A percentile compares a stretch with the other conserved stretches of the same genome.
Conservation (phyloP, 805 yeast genomes). For the Zygoascus biomembranicola region DNA sequence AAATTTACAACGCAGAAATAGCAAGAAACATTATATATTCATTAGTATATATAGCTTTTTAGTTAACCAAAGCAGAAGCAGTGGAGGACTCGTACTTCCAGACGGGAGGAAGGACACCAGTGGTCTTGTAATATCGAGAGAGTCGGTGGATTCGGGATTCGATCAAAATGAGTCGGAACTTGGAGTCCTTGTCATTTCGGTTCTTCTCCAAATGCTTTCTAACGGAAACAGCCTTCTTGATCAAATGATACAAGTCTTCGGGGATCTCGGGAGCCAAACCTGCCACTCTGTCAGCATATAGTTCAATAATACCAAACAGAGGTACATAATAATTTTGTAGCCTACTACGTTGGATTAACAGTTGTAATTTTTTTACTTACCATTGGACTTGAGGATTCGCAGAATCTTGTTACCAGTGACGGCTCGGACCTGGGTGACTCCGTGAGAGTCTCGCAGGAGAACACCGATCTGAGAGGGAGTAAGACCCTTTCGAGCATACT, state of each 20-base stretch:
- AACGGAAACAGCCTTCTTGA: constrained; percentile 99
- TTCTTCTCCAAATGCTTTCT: constrained; percentile 99
- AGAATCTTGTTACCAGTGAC: constrained; percentile 98
- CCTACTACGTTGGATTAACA: not conserved
- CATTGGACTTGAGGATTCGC: constrained; percentile 98
- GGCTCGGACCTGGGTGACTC: constrained; percentile 95
- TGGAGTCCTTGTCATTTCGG: constrained; percentile 99
- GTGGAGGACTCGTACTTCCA: constrained; percentile 99
- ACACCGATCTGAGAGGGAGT: constrained; percentile 99
- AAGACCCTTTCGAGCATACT: constrained; percentile 99
- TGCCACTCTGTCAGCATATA: constrained; percentile 28
- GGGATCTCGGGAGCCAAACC: constrained; percentile 98
- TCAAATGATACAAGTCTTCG: constrained; percentile 98
- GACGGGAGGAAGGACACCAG: constrained; percentile 98
- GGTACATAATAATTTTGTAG: constrained; percentile 18
- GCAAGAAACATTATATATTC: not conserved
- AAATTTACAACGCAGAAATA: too few species aligned
- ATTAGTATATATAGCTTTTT: constrained; percentile 25
- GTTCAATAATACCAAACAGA: constrained; percentile 23
- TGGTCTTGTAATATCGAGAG: constrained; percentile 99
- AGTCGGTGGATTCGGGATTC: constrained; percentile 99
- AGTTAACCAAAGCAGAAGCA: constrained; percentile 99
- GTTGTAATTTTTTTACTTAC: constrained; percentile 35
- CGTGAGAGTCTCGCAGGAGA: constrained; percentile 98
- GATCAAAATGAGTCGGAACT: constrained; percentile 99